Evolutionary conservation across 345 rosid species (phyloP).

Genomic region (Aquilaria yunnanensis): DNA sequence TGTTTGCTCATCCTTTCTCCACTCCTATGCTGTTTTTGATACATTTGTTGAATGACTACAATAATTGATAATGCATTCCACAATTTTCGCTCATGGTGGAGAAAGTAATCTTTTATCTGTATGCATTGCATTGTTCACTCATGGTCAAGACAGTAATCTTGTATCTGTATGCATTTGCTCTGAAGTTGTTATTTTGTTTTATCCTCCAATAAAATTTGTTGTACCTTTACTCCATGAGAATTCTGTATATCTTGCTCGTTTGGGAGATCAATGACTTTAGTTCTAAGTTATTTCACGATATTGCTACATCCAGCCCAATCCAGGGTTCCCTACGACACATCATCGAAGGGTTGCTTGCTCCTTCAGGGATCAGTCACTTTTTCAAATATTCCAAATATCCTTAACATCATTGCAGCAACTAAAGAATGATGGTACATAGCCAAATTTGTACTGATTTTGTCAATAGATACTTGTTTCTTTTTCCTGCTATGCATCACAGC

Average conservation of each 20-base stretch:
- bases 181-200: background rate
- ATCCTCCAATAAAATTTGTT: background rate
- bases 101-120: too few species aligned
- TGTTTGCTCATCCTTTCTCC: too few species aligned
- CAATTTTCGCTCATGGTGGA: too few species aligned
- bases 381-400: conserved; percentile 90
- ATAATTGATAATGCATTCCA: too few species aligned
- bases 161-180: background rate
- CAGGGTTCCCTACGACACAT: conserved; percentile 74
- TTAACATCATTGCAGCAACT: conserved; percentile 80
- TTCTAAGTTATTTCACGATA: conserved; percentile 9
- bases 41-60: too few species aligned
- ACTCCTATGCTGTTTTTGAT: too few species aligned
- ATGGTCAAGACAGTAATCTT: too few species aligned
- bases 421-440: conserved; percentile 78
- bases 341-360: conserved; percentile 93
- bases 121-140: too few species aligned
- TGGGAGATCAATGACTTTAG: too few species aligned
- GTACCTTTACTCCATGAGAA: conserved; percentile 7
- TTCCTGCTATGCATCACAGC: background rate
- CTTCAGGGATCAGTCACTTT: conserved; percentile 91
- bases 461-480: background rate
- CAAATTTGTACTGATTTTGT: conserved; percentile 11
- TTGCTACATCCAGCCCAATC: conserved; percentile 51
- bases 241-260: too few species aligned